These are phyloP conservation scores for Myriosclerotinia scirpicola DNA, from an alignment of 2,329 filamentous ascomycete species.

Conservation along the genomic window DNA sequence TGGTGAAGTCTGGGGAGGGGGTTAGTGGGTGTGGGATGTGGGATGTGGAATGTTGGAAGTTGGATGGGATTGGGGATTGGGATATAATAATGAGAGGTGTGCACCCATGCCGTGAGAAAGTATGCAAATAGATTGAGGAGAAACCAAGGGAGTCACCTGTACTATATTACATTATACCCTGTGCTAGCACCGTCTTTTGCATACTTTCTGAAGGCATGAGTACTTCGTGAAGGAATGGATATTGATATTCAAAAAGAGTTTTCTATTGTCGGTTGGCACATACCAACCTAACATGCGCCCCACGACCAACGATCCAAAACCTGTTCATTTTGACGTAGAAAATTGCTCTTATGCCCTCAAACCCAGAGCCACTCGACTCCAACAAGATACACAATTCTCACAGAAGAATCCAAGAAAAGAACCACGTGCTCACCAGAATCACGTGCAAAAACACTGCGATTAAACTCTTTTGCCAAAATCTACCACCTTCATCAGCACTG, in stretches of 20 bases:
- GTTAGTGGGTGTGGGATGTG: not conserved
- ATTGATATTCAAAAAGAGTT: not conserved
- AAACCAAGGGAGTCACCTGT: too few relatives aligned
- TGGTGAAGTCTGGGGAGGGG: slow-evolving; percentile 54
- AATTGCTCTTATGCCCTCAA: too few relatives aligned
- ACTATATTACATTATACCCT: too few relatives aligned
- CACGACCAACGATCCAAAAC: not conserved
- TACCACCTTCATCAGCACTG: slow-evolving; percentile 26
- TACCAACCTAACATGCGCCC: not conserved
- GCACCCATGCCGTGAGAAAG: too few relatives aligned
- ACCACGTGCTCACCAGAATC: slow-evolving; percentile 51
- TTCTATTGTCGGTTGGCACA: not conserved
- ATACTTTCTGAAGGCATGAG: too few relatives aligned
- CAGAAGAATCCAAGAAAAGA: not conserved
- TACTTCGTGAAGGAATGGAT: slow-evolving; percentile 4
- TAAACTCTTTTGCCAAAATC: slow-evolving; percentile 68
- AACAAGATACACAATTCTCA: not conserved
- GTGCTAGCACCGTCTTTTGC: too few relatives aligned
- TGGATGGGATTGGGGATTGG: not conserved
- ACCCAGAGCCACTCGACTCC: not conserved
- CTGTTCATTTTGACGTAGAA: fast-evolving
- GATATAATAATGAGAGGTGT: too few relatives aligned
- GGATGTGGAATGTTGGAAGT: not conserved
- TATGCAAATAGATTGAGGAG: too few relatives aligned
- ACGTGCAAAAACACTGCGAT: slow-evolving; percentile 58